A percentile compares a stretch with the other conserved stretches of the same genome.
Evolutionary conservation across 441 rosid species (phyloP).

Genomic region (Populus hybrid): DNA sequence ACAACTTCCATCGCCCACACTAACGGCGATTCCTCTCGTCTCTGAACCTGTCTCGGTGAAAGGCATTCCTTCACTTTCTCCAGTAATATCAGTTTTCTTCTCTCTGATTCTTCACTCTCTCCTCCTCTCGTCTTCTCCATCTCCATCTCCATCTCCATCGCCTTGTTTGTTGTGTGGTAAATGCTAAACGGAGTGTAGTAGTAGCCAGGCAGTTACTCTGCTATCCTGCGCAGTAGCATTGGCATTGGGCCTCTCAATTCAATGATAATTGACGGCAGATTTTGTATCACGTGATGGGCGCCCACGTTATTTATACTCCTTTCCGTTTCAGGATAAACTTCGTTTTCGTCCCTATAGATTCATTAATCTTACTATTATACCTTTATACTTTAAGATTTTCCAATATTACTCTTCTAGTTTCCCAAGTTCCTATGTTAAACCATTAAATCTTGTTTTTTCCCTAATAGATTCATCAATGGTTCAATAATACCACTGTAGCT

Average conservation of each 20-base stretch:
- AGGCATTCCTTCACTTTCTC: slow-evolving; percentile 7
- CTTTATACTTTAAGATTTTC: neutral
- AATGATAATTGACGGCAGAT: neutral
- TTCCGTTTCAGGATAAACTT: neutral
- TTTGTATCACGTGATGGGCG: slow-evolving; percentile 11
- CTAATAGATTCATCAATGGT: too few relatives aligned
- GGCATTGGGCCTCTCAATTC: neutral
- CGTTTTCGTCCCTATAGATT: neutral
- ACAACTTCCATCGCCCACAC: slow-evolving; percentile 39
- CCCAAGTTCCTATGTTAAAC: neutral
- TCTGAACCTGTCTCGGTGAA: neutral
- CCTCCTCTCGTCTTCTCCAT: slow-evolving; percentile 7
- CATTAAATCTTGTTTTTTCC: neutral
- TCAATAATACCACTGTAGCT: too few relatives aligned
- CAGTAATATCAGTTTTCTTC: neutral
- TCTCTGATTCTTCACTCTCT: neutral
- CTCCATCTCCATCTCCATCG: slow-evolving; percentile 12
- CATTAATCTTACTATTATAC: neutral
- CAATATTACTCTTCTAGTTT: neutral
- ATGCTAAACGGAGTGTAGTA: neutral
- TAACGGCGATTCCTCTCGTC: slow-evolving; percentile 30
- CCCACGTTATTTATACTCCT: neutral
- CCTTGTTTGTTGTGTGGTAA: neutral
- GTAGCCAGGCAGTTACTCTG: neutral
- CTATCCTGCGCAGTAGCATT: neutral